Evolutionary conservation across 495 filamentous ascomycete genomes (phyloP), one percentile per base, ranked within the genome.

Genomic region (Chaetomium cochliodes): DNA sequence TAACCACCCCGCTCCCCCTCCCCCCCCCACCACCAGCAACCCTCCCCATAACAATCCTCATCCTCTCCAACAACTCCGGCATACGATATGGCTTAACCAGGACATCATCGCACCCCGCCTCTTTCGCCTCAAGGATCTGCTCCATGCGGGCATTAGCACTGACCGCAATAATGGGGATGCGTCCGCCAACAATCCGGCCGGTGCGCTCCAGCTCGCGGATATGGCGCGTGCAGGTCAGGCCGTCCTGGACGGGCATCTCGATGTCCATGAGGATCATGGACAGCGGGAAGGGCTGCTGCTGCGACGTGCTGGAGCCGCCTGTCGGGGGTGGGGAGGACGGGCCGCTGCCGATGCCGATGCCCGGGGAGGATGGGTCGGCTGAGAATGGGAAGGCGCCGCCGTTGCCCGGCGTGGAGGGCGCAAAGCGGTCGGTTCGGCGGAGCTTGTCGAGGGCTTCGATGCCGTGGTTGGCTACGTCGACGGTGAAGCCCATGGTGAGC

Each of bases 241-340:
- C 91, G 71, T 93, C 87, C 86, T 92, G 92, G 16, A 92, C 76
- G 0, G 91, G 91, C 91, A 93, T 93, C 69, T 92, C 90, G 57
- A 91, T 86, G 69, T 93, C 91, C 88, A 92, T 92, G 4, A 92
- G 77, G 22, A 92, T 84, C 12, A 91, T 73, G 0, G 72, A 69
- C 6, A 74, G 64, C 5, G 71, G 67, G 23, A 73, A 73, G 13
- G 50, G 53, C 12, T 51, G 5, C 15, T 30, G 44, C 13, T 18
- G n/a, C n/a, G 46, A 20, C 0, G n/a, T 18, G 33, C 15, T 54
- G 12, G 18, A 20, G 20, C 8, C 13, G 22, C 33, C 9, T 13
- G 30, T 61, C 7, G 20, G 26, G 3, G 47, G 30, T 22, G 16
- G 58, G 16, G 56, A 44, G 2, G 54, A 20, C 12, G 53, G 41